These are phyloP conservation scores for Sideroxylon spinosum DNA, from an alignment of 179 eudicot species.

Conservation along the genomic window DNA sequence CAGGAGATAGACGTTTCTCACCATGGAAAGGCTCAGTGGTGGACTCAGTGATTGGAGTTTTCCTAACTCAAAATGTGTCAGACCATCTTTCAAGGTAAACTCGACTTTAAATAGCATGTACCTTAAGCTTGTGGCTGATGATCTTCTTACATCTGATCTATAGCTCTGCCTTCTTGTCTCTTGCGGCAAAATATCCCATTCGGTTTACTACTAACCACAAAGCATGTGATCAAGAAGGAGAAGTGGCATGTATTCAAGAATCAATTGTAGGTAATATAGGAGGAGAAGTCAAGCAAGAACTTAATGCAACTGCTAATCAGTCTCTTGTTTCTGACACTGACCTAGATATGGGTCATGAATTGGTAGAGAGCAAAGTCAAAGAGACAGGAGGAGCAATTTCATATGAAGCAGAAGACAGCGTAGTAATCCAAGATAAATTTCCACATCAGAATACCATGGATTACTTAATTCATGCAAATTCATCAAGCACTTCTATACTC, in stretches of 20 bases:
- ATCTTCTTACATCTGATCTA: constrained; percentile 16
- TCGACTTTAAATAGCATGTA: not conserved
- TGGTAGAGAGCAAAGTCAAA: not conserved
- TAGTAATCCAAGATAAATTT: not conserved
- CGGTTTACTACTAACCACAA: constrained; percentile 27
- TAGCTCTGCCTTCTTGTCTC: constrained; percentile 91
- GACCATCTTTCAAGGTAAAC: constrained; percentile 89
- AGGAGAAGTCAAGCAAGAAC: constrained; percentile 30
- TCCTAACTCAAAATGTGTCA: constrained; percentile 93
- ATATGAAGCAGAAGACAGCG: not conserved
- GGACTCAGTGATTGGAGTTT: constrained; percentile 91
- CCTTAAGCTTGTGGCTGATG: not conserved
- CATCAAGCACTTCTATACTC: not conserved
- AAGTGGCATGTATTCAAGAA: constrained; percentile 35
- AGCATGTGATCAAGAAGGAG: constrained; percentile 37
- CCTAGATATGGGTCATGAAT: not conserved
- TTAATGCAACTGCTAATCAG: constrained; percentile 4
- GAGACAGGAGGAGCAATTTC: not conserved
- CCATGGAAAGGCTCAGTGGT: constrained; percentile 95
- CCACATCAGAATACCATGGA: not conserved
- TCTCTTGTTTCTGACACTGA: constrained; percentile 11
- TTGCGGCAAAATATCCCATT: constrained; percentile 71
- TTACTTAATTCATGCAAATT: not conserved
- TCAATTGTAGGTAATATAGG: constrained; percentile 26
- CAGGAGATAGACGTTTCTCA: constrained; percentile 91